Conservation (phyloP, 2,329 filamentous ascomycete genomes). For the Ophiostoma sp. region DNA sequence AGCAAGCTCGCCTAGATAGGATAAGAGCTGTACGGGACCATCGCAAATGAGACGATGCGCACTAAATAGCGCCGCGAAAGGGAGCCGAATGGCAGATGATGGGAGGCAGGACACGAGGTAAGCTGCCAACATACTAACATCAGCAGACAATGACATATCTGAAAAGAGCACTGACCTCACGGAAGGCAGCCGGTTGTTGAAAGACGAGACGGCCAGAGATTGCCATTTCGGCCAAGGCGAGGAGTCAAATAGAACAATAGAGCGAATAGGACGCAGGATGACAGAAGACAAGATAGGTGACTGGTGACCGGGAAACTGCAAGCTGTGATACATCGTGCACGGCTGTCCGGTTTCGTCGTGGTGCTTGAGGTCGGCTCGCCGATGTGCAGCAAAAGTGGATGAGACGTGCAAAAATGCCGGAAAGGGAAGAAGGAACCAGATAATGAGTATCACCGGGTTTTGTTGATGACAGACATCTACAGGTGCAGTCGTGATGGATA, state of each 20-base stretch:
- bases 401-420: neutral
- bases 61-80: neutral
- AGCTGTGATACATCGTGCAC: constrained; percentile 5
- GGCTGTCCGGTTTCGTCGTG: constrained; percentile 10
- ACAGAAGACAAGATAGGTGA: too few relatives aligned
- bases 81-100: neutral
- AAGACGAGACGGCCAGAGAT: too few relatives aligned
- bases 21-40: neutral
- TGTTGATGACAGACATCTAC: neutral
- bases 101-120: neutral
- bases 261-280: too few relatives aligned
- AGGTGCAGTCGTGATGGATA: neutral
- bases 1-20: constrained; percentile 9
- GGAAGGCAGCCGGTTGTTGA: too few relatives aligned
- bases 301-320: neutral
- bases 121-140: too few relatives aligned
- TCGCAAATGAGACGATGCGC: neutral
- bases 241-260: too few relatives aligned
- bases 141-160: too few relatives aligned
- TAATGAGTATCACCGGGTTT: neutral
- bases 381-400: constrained; percentile 11
- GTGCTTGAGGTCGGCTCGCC: constrained; percentile 9
- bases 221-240: too few relatives aligned
- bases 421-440: neutral
- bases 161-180: too few relatives aligned